These are phyloP conservation scores for Hamigera avellanea DNA, from an alignment of 495 filamentous ascomycete species.

Conservation along the genomic window DNA sequence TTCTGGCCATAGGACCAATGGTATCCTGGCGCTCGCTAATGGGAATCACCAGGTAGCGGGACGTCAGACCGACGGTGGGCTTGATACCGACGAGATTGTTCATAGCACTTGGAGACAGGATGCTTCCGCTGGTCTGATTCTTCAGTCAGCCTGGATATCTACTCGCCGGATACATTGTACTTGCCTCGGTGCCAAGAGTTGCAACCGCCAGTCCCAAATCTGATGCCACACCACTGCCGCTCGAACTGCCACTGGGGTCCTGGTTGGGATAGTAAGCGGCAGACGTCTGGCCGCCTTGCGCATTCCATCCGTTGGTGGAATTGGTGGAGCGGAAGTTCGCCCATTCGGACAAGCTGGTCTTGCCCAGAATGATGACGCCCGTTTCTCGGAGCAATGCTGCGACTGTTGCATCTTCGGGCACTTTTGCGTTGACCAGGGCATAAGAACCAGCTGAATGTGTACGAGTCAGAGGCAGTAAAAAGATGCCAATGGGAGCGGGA, in stretches of 20 bases:
- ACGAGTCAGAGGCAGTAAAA: slow-evolving; percentile 15
- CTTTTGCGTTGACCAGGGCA: slow-evolving; percentile 38
- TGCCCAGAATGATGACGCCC: slow-evolving; percentile 43
- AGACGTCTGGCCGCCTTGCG: slow-evolving; percentile 38
- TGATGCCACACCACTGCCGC: slow-evolving; percentile 38
- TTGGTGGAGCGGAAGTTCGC: slow-evolving; percentile 38
- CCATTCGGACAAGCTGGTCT: slow-evolving; percentile 45
- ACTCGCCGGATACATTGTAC: slow-evolving; percentile 13
- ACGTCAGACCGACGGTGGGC: slow-evolving; percentile 59
- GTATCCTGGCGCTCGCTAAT: slow-evolving; percentile 53
- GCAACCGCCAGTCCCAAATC: slow-evolving; percentile 39
- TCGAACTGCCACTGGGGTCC: slow-evolving; percentile 43
- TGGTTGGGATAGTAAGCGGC: slow-evolving; percentile 38
- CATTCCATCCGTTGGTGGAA: slow-evolving; percentile 43
- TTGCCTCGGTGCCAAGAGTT: slow-evolving; percentile 37
- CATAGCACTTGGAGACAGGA: slow-evolving; percentile 41
- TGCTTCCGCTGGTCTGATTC: slow-evolving; percentile 37
- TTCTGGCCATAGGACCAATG: slow-evolving; percentile 51
- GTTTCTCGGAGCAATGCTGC: slow-evolving; percentile 35
- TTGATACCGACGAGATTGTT: slow-evolving; percentile 53
- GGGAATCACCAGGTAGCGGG: slow-evolving; percentile 48
- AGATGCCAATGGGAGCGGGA: slow-evolving; percentile 1
- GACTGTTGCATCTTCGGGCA: slow-evolving; percentile 33
- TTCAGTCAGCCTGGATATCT: slow-evolving; percentile 4
- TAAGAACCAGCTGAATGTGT: slow-evolving; percentile 45